Evolutionary conservation across 2,329 filamentous ascomycete species (phyloP).

Genomic region (Clonostachys rhizophaga): DNA sequence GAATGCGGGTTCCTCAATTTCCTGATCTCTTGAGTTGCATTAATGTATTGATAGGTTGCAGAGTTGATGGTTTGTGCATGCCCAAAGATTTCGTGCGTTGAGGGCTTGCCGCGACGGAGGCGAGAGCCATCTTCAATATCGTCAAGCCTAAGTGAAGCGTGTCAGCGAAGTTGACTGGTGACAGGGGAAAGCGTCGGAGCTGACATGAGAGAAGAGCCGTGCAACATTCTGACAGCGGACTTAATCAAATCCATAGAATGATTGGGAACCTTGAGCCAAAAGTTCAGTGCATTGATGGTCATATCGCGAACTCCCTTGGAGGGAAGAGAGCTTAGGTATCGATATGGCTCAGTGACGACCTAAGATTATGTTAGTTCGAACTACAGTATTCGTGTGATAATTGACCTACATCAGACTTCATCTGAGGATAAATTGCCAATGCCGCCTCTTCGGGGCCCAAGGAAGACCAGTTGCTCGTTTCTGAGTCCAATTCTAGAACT

Average conservation of each 20-base stretch:
- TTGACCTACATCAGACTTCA: too few species aligned
- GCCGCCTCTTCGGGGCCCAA: too few species aligned
- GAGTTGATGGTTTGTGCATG: slow-evolving; percentile 26
- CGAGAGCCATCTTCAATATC: slow-evolving; percentile 29
- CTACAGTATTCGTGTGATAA: too few species aligned
- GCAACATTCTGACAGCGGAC: not conserved
- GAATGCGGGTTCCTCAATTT: slow-evolving; percentile 8
- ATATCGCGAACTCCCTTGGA: not conserved
- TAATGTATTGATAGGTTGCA: slow-evolving; percentile 19
- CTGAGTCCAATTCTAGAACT: too few species aligned
- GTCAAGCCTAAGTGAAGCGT: slow-evolving; percentile 14
- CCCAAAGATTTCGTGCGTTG: slow-evolving; percentile 28
- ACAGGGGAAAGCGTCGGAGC: not conserved
- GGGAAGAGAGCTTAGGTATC: not conserved
- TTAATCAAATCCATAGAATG: not conserved
- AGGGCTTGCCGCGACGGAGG: slow-evolving; percentile 23
- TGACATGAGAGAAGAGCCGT: slow-evolving; percentile 1
- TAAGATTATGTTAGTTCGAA: not conserved
- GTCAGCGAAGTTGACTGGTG: not conserved
- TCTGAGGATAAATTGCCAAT: too few species aligned
- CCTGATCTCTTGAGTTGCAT: slow-evolving; percentile 10
- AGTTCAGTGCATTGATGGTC: not conserved
- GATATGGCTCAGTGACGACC: not conserved
- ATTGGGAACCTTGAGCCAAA: not conserved
- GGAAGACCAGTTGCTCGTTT: too few species aligned